phyloP scores from a whole-genome alignment of 805 yeast species.

The Metschnikowia similis region DNA sequence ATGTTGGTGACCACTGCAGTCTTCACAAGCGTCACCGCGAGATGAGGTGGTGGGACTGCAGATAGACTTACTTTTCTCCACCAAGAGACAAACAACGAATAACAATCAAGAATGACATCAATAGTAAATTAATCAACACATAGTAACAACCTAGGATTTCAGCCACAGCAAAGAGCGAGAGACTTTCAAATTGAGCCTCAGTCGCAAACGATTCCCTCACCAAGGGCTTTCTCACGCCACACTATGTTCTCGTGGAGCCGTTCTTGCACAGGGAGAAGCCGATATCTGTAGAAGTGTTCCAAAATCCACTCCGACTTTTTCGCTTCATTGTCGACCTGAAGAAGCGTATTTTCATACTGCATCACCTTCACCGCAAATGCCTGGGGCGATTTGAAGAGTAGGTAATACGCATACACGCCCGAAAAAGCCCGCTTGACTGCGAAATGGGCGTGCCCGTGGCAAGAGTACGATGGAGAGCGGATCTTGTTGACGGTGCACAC shows the following conservation, averaged over 20 bases:
- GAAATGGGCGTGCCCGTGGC: constrained; percentile 11
- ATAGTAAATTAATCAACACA: not conserved
- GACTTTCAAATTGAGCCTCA: not conserved
- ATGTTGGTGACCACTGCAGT: constrained; percentile 18
- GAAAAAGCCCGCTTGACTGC: constrained; percentile 8
- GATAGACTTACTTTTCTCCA: not conserved
- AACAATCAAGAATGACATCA: not conserved
- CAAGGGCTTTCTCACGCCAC: constrained; percentile 8
- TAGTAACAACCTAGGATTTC: no score
- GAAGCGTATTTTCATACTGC: constrained; percentile 6
- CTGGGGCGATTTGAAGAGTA: constrained; percentile 6
- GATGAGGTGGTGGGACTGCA: constrained; percentile 3
- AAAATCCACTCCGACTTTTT: constrained; percentile 9
- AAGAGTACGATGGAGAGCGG: constrained; percentile 3
- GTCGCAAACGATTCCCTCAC: constrained; percentile 9
- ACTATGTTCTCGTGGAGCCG: constrained; percentile 8
- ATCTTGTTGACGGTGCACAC: constrained; percentile 9
- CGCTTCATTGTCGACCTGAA: constrained; percentile 6
- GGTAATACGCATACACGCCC: constrained; percentile 6
- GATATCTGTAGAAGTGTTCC: constrained; percentile 8
- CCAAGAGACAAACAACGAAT: no score
- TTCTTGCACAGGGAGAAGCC: constrained; percentile 11
- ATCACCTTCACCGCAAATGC: constrained; percentile 4
- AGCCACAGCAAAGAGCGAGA: no score
- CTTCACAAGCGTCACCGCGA: not conserved